Base-by-base conservation (phyloP, 306 rosid genomes). In the Notholithocarpus densiflorus region DNA sequence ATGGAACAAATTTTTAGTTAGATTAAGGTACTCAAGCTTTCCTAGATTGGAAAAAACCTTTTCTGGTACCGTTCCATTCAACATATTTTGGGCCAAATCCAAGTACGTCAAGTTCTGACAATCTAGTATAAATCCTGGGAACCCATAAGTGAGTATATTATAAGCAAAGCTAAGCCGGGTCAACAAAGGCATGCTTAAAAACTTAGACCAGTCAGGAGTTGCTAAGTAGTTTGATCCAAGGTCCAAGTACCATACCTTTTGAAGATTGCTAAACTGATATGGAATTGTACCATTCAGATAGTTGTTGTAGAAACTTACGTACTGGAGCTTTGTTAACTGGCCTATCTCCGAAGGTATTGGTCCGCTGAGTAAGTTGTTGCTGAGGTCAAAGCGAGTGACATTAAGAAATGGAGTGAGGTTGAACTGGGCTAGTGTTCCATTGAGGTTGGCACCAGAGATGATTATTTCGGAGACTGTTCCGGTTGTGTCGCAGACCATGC, bases 11-110 rank as follows among this genome's bases (percentile, higher is more conserved):
- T 78, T 72, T 14, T 66, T 70, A 2, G 90, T 82, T 68, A 90
- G 92, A 82, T 89, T 84, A 68, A 93, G 87, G 75, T 65, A 82
- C 81, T 91, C 87, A 9, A 93, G 98, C 61, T 77, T 87, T 6
- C 2, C 81, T 24, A 92, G 76, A 75, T 84, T 88, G 76, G 80
- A 54, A 72, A 83, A 82, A 24, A 89, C 21, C 40, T 69, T 52
- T 65, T 90, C 87, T 62, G 94, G 90, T 60, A 92, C 84, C n/a
- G 61, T 84, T 77, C 85, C 84, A 52, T 76, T 80, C 64, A 87
- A 79, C 0, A 0, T 0, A 65, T 86, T 90, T 2, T 19, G 7
- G 43, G 97, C 3, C 82, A 92, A 74, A 62, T 92, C 95, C 14
- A 92, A 87, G 81, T 69, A 89, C 1, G 90, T 84, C 84, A 90